Conservation (phyloP, 148 eudicot species). For the Amaranthus cruentus region DNA sequence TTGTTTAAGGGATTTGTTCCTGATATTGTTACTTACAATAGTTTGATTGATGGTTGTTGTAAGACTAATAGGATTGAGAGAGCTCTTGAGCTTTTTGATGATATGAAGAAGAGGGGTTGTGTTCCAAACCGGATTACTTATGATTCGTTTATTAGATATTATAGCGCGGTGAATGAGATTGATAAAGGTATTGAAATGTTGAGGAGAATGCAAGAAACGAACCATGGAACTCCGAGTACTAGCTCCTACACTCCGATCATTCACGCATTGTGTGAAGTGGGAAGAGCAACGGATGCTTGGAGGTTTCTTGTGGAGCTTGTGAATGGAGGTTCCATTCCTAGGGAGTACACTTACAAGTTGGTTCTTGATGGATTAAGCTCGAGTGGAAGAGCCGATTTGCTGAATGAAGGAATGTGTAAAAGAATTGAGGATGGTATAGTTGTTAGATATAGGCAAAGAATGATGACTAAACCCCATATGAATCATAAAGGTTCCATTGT, state of each 20-base stretch:
- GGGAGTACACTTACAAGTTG: conserved; percentile 73
- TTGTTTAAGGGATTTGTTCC: conserved; percentile 77
- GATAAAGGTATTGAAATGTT: conserved; percentile 69
- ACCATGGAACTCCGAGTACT: conserved; percentile 56
- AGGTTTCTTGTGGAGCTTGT: conserved; percentile 61
- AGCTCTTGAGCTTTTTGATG: conserved; percentile 77
- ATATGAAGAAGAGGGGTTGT: conserved; percentile 59
- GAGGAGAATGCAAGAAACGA: conserved; percentile 48
- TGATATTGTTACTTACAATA: conserved; percentile 83
- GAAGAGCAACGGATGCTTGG: conserved; percentile 57
- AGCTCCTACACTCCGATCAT: conserved; percentile 80
- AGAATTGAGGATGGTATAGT: conserved; percentile 59
- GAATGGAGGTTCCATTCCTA: conserved; percentile 60
- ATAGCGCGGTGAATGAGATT: conserved; percentile 67
- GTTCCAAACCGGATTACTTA: conserved; percentile 69
- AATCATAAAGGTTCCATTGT: conserved; percentile 18
- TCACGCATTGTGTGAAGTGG: conserved; percentile 70
- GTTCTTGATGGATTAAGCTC: conserved; percentile 40
- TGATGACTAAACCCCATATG: conserved; percentile 67
- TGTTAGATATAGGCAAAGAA: conserved; percentile 45
- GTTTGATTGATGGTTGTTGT: conserved; percentile 86
- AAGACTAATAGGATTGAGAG: conserved; percentile 77
- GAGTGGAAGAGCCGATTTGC: conserved; percentile 37
- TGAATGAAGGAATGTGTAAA: conserved; percentile 35
- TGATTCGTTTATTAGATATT: conserved; percentile 72